Base-by-base conservation (phyloP, 2,329 filamentous ascomycete species). In the Lanzia echinophila region DNA sequence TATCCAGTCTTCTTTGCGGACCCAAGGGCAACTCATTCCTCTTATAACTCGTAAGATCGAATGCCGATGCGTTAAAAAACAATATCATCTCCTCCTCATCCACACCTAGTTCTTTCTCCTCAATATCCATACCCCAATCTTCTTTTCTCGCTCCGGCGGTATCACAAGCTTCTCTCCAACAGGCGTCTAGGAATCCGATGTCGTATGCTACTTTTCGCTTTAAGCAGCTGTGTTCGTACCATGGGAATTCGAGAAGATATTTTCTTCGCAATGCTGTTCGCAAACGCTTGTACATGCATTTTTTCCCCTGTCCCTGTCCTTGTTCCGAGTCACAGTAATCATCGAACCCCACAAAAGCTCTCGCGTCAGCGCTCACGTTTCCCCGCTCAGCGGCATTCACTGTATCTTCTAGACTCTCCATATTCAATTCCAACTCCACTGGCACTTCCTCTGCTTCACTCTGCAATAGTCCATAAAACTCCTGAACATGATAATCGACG, bases 121-220 rank as follows among this genome's bases (percentile, higher is more conserved):
- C 13, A 2, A 50, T 34, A 3, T 4, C n/a, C 17, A 22, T n/a
- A 19, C 19, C n/a, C 2, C 32, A n/a, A n/a, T n/a, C n/a, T n/a
- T n/a, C n/a, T n/a, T n/a, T n/a, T n/a, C n/a, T n/a, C n/a, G n/a
- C n/a, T n/a, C n/a, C n/a, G n/a, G n/a, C n/a, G n/a, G n/a, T n/a
- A n/a, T n/a, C n/a, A n/a, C n/a, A n/a, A n/a, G n/a, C n/a, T n/a
- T 47, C 17, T 32, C 36, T 36, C 20, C 13, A 31, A 38, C 22
- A 4, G 20, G 10, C 17, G 10, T 50, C 36, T 3, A 50, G 36
- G 13, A 50, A 50, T 5, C 39, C 48, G 10, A 50, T 34, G 19
- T 50, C 48, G 17, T 50, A 50, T 13, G 43, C 48, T 7, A 50
- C 48, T 31, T 50, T 50, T 19, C 48, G 36, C 19, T 44, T 50